phyloP scores from a whole-genome alignment of 2,329 filamentous ascomycete species.

The Fusarium xyrophilum region DNA sequence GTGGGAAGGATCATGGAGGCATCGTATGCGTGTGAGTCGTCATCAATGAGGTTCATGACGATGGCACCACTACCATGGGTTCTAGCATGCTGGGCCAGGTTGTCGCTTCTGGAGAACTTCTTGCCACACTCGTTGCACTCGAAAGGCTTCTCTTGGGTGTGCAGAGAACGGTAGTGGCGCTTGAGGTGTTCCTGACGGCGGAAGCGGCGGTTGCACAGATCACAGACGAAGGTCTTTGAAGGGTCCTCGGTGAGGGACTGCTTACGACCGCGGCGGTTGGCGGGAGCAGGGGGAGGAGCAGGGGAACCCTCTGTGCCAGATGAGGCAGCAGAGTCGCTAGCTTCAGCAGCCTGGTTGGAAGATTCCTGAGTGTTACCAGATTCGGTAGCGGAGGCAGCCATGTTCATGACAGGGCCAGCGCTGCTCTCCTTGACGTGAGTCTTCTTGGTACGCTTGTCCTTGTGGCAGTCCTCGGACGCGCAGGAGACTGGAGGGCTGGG shows the following conservation, averaged over 20 bases:
- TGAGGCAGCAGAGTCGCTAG: conserved; percentile 49
- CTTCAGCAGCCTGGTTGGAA: conserved; percentile 47
- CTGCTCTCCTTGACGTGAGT: conserved; percentile 54
- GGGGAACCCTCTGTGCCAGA: conserved; percentile 55
- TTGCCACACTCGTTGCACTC: conserved; percentile 98
- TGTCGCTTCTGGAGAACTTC: conserved; percentile 98
- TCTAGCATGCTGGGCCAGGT: conserved; percentile 92
- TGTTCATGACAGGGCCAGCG: conserved; percentile 52
- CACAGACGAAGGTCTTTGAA: conserved; percentile 97
- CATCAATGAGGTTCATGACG: conserved; percentile 86
- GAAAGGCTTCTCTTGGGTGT: conserved; percentile 98
- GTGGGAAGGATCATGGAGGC: conserved; percentile 53
- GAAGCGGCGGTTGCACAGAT: conserved; percentile 95
- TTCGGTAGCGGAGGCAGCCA: conserved; percentile 47
- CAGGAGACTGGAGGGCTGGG: conserved; percentile 59
- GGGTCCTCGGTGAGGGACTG: conserved; percentile 97
- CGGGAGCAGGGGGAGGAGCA: conserved; percentile 60
- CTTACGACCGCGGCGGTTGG: conserved; percentile 94
- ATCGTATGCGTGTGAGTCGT: conserved; percentile 58
- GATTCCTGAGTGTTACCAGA: conserved; percentile 48
- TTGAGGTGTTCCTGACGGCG: conserved; percentile 98
- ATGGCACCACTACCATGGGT: conserved; percentile 92
- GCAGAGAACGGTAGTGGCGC: conserved; percentile 96
- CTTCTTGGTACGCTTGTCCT: conserved; percentile 66
- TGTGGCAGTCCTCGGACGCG: conserved; percentile 56